A percentile compares a stretch with the other conserved stretches of the same genome.
These are phyloP conservation scores for Eucalyptus pauciflora DNA, from an alignment of 345 rosid species.

Conservation along the genomic window DNA sequence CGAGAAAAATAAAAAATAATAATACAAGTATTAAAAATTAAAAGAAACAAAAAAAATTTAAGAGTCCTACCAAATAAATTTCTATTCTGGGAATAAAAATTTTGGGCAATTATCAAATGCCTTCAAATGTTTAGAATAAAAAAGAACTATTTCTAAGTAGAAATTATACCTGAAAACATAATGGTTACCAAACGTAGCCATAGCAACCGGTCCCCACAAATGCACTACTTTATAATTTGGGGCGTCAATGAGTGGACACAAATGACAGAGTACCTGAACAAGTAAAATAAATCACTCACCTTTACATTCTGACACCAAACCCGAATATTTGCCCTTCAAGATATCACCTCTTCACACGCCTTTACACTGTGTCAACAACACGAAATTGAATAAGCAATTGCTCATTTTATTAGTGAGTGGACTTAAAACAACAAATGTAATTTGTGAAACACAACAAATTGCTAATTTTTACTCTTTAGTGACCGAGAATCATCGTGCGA, in stretches of 20 bases:
- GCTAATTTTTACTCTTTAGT: neutral
- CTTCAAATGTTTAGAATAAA: too few relatives aligned
- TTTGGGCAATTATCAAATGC: too few relatives aligned
- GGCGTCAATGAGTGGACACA: neutral
- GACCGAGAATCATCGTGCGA: too few relatives aligned
- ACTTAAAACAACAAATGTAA: neutral
- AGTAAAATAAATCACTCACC: neutral
- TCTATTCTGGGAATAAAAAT: too few relatives aligned
- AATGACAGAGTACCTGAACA: neutral
- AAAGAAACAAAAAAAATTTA: too few relatives aligned
- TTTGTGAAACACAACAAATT: neutral
- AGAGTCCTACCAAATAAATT: too few relatives aligned
- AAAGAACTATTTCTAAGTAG: too few relatives aligned
- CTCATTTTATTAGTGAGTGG: too few relatives aligned
- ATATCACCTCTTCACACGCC: neutral
- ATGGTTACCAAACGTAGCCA: accelerated
- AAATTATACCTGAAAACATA: accelerated
- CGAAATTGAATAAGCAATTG: neutral
- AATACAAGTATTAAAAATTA: too few relatives aligned
- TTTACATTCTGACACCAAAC: neutral
- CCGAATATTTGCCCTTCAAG: neutral
- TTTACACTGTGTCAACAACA: neutral
- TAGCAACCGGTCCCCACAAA: neutral
- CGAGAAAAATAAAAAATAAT: neutral
- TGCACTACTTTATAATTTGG: neutral